Percentiles rank a stretch among this genome's conserved stretches.
Evolutionary conservation across 441 rosid genomes (phyloP).

Genomic region (Aquilaria agallochum): DNA sequence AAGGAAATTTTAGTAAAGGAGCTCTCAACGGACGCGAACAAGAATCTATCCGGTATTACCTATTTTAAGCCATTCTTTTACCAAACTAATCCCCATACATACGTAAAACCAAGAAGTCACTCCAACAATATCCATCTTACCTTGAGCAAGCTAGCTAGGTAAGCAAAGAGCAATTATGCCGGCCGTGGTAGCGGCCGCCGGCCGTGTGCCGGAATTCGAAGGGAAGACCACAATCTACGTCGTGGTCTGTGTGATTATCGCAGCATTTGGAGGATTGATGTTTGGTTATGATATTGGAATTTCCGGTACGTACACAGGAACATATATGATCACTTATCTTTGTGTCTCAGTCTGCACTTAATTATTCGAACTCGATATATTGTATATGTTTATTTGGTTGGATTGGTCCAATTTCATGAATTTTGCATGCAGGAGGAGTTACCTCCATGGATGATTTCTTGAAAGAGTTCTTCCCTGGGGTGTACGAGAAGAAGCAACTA

Average conservation of each 20-base stretch:
- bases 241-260: slow-evolving; percentile 43
- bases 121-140: too few relatives aligned
- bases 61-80: too few relatives aligned
- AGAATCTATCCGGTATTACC: too few relatives aligned
- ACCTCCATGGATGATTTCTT: slow-evolving; percentile 63
- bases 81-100: too few relatives aligned
- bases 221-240: slow-evolving; percentile 48
- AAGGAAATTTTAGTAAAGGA: too few relatives aligned
- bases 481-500: slow-evolving; percentile 39
- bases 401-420: not conserved
- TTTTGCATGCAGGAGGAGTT: slow-evolving; percentile 43
- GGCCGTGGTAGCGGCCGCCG: slow-evolving; percentile 16
- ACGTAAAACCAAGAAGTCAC: too few relatives aligned
- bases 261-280: slow-evolving; percentile 53
- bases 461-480: slow-evolving; percentile 37
- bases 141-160: too few relatives aligned
- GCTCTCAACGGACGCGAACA: too few relatives aligned
- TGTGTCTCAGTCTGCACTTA: not conserved
- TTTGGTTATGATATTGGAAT: slow-evolving; percentile 64
- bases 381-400: not conserved
- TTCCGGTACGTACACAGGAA: slow-evolving; percentile 26
- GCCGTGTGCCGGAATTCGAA: slow-evolving; percentile 37
- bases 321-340: not conserved
- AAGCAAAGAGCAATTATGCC: slow-evolving; percentile 23
- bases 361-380: not conserved